phyloP scores from a whole-genome alignment of 139 green algal species.

The Chlorella vulgaris region DNA sequence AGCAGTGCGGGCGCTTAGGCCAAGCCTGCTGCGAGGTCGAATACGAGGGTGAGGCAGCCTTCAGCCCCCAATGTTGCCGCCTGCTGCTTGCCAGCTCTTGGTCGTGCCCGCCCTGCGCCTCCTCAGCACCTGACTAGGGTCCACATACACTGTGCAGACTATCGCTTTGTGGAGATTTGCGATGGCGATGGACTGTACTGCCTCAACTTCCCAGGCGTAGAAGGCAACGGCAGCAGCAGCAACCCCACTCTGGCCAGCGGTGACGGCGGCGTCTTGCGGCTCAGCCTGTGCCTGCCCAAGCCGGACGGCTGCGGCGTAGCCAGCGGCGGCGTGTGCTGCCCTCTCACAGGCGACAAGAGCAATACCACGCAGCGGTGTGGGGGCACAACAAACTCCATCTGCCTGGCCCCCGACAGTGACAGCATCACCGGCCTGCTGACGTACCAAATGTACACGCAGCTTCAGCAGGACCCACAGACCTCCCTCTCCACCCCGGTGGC shows the following conservation, averaged over 20 bases:
- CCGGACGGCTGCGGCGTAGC: not conserved
- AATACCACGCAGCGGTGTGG: not conserved
- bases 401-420: not conserved
- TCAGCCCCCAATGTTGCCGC: not conserved
- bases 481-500: not conserved
- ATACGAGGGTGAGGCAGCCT: not conserved
- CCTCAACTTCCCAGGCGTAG: not conserved
- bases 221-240: not conserved
- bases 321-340: slow-evolving; percentile 8
- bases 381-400: not conserved
- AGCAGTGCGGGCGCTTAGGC: not conserved
- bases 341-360: slow-evolving; percentile 2
- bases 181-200: not conserved
- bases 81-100: too few species aligned
- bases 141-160: too few species aligned
- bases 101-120: too few species aligned
- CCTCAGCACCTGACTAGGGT: too few species aligned
- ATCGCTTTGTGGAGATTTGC: too few species aligned
- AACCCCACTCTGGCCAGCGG: too few species aligned
- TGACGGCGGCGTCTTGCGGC: not conserved
- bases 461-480: not conserved
- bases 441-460: not conserved
- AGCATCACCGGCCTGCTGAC: slow-evolving; percentile 13
- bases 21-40: slow-evolving; percentile 12
- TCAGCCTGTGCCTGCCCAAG: not conserved